Evolutionary conservation across 352 stramenopile genomes (phyloP).

Genomic region (Pythium insidiosum): DNA sequence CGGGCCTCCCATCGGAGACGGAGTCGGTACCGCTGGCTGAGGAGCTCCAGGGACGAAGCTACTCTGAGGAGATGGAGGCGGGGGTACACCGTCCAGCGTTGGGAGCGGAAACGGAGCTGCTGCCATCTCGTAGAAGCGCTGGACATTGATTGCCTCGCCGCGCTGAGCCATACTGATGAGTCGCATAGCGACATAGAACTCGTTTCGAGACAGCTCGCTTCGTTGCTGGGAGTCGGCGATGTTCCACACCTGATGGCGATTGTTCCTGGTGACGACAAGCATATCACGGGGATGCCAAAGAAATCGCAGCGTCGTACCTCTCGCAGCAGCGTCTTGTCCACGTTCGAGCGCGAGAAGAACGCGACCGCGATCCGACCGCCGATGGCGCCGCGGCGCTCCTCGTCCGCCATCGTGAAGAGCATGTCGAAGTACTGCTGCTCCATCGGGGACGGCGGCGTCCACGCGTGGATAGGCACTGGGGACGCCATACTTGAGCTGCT

Average conservation of each 20-base stretch:
- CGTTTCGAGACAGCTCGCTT: conserved; percentile 67
- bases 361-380: conserved; percentile 84
- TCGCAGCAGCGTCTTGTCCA: conserved; percentile 76
- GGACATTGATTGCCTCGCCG: conserved; percentile 48
- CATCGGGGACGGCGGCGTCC: conserved; percentile 41
- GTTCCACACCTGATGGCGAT: conserved; percentile 52
- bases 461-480: conserved; percentile 26
- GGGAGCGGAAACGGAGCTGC: conserved; percentile 45
- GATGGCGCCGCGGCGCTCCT: conserved; percentile 74
- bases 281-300: too few species aligned
- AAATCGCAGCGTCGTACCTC: conserved; percentile 47
- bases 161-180: conserved; percentile 80
- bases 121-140: conserved; percentile 67
- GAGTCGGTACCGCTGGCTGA: not conserved
- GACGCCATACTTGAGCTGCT: conserved; percentile 8
- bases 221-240: conserved; percentile 61
- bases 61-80: too few species aligned
- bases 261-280: too few species aligned
- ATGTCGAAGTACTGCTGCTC: conserved; percentile 88
- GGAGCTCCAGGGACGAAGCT: too few species aligned
- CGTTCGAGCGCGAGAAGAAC: conserved; percentile 90
- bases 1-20: not conserved
- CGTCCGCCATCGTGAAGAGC: conserved; percentile 89
- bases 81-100: conserved; percentile 53
- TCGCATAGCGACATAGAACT: conserved; percentile 85